Evolutionary conservation across 371 early-diverging fungal species (phyloP), one percentile per base, ranked within the genome.

Genomic region (Saksenaea oblongispora): DNA sequence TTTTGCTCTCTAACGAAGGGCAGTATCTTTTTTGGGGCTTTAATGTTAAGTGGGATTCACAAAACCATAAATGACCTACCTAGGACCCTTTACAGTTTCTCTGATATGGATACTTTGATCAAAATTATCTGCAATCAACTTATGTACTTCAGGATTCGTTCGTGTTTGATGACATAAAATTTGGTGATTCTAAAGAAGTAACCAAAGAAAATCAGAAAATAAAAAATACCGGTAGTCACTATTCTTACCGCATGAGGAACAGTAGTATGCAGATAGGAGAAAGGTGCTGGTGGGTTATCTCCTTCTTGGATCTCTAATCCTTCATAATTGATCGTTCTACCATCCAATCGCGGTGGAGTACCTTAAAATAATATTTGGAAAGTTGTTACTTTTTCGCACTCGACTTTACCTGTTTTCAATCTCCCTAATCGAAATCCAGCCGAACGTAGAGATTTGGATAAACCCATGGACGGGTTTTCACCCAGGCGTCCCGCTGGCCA

Each of bases 61-160:
- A 14, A 27, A 14, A 57, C 17, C 14, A 59, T 34, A 11, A 44
- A 10, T 35, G 17, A n/a, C n/a, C n/a, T 28, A 80, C 71, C 94
- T 80, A n/a, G 94, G 94, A 0, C 94, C 94, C 42, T 88, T 87
- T 26, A 93, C 90, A 0, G 91, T 91, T 62, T 93, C 94, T 17
- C 91, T 76, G 39, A 93, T 92, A 69, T 93, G 94, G 37, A 93
- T 89, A 36, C 89, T 91, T 67, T 87, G 76, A 71, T 92, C 87
- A 55, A 93, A 81, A 72, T 94, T 86, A 37, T 89, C 80, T 3
- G 83, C 73, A 56, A 94, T 87, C 41, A 91, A 78, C 34, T 87
- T 72, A 56, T 93, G 94, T 0, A 91, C 86, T 56, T 70, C 67
- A 22, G 80, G 63, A 63, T 89, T 93, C 8, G 94, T 94, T 47